Base-by-base conservation (phyloP, 345 rosid genomes). In the Pistacia atlantica region DNA sequence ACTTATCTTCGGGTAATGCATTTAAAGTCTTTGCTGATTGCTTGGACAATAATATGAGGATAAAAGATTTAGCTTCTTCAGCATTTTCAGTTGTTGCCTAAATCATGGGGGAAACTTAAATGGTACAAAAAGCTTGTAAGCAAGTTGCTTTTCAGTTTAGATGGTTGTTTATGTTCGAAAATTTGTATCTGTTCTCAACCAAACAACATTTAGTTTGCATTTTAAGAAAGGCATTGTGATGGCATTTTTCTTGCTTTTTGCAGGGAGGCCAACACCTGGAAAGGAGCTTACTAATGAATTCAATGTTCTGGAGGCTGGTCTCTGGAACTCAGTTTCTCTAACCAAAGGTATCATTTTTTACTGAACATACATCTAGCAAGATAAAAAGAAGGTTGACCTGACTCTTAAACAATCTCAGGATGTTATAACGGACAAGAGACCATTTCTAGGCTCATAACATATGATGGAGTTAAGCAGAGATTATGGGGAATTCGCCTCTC, bases 381-480 rank as follows among this genome's bases (percentile, higher is more conserved):
- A 65, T 65, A 51, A 52, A 61, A 61, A 14, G 62, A 54, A 33
- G 33, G 10, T 71, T 75, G 72, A 74, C 52, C 63, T 54, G 48
- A 73, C 62, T 68, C 10, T 25, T 54, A 51, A 18, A 69, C 12
- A 65, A 42, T 78, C 14, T 51, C 80, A 94, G 97, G 97, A 62
- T 94, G 98, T 84, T 94, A 92, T 9, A 92, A 94, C 82, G 98
- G 98, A 74, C 98, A 94, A 83, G 98, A 92, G 88, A 92, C 95
- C 0, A 87, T 94, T 61, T 78, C 98, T 75, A 88, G 97, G 75
- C 92, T 94, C 72, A 86, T 92, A 72, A 94, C 97, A 25, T 94
- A 92, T 54, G 90, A 91, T 78, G 98, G 97, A 80, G 84, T 92
- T 79, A 94, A 91, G 80, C 97, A 92, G 85, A 91, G 75, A 75